phyloP scores from a whole-genome alignment of 129 eudicot species.

The Artemisia tridentata region DNA sequence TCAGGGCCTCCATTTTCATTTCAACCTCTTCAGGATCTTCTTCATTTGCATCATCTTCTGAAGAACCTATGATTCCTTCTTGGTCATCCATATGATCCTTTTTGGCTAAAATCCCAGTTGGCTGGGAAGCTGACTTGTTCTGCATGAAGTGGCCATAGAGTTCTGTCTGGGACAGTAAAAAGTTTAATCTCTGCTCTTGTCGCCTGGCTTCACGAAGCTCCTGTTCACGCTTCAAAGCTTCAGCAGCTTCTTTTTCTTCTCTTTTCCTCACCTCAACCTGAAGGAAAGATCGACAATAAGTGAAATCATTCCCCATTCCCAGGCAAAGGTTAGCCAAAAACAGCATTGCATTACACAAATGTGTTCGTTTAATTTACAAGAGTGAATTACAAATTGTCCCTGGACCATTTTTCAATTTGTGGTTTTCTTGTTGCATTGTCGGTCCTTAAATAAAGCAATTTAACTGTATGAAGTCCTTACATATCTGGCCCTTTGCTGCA shows the following conservation, averaged over 20 bases:
- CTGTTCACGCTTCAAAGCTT: conserved; percentile 91
- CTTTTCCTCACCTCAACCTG: conserved; percentile 94
- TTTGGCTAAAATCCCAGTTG: conserved; percentile 46
- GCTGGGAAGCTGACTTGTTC: conserved; percentile 62
- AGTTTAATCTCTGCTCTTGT: conserved; percentile 86
- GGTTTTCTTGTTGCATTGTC: background rate
- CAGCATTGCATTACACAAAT: background rate
- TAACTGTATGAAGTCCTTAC: background rate
- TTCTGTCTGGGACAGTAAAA: conserved; percentile 89
- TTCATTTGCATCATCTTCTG: conserved; percentile 46
- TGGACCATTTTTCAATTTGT: background rate
- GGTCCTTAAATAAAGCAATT: background rate
- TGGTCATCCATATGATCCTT: conserved; percentile 43
- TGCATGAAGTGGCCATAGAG: conserved; percentile 98
- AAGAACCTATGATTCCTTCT: conserved; percentile 35
- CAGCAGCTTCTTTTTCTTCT: conserved; percentile 99
- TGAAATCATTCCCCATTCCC: conserved; percentile 18
- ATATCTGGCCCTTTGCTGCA: background rate
- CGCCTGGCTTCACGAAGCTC: conserved; percentile 97
- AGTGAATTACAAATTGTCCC: background rate
- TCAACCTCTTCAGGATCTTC: conserved; percentile 89
- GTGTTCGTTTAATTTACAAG: background rate
- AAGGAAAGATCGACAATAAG: conserved; percentile 21
- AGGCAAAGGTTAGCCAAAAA: conserved; percentile 5
- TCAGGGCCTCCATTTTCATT: conserved; percentile 78